Conservation (phyloP, 2,329 filamentous ascomycete genomes). For the Colletotrichum agaves region DNA sequence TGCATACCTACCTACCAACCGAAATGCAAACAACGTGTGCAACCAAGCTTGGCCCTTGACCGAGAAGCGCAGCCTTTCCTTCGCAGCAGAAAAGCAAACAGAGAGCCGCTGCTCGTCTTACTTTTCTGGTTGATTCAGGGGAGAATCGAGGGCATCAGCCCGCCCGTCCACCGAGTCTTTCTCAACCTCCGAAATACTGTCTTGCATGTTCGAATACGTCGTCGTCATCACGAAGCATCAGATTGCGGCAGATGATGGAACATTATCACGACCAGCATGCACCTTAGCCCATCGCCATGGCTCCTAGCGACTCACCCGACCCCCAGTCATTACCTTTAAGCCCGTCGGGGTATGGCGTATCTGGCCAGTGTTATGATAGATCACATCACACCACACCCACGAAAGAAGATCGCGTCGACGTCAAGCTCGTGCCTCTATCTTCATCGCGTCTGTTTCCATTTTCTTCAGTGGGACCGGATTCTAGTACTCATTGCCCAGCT, state of each 20-base stretch:
- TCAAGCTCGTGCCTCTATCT: background rate
- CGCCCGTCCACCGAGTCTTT: background rate
- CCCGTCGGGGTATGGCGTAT: background rate
- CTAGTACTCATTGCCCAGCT: too few relatives aligned
- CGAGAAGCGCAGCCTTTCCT: too few relatives aligned
- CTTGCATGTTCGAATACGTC: background rate
- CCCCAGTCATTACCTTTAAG: slow-evolving; percentile 9
- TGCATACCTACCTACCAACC: too few relatives aligned
- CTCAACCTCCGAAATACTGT: background rate
- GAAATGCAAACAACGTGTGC: too few relatives aligned
- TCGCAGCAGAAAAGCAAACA: too few relatives aligned
- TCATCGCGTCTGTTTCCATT: background rate
- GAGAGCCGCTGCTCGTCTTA: slow-evolving; percentile 5
- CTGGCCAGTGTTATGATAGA: slow-evolving; percentile 3
- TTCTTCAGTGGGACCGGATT: slow-evolving; percentile 1
- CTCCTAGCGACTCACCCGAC: slow-evolving; percentile 9
- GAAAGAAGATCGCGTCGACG: background rate
- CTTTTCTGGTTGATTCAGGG: background rate
- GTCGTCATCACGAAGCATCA: background rate
- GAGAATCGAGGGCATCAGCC: background rate
- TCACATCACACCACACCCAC: slow-evolving; percentile 14
- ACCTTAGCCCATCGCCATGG: slow-evolving; percentile 28
- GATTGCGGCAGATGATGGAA: slow-evolving; percentile 27
- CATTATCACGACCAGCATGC: slow-evolving; percentile 26
- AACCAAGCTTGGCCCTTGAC: too few relatives aligned